Base-by-base conservation (phyloP, 257 asterid species). In the Plectranthus barbatus region DNA sequence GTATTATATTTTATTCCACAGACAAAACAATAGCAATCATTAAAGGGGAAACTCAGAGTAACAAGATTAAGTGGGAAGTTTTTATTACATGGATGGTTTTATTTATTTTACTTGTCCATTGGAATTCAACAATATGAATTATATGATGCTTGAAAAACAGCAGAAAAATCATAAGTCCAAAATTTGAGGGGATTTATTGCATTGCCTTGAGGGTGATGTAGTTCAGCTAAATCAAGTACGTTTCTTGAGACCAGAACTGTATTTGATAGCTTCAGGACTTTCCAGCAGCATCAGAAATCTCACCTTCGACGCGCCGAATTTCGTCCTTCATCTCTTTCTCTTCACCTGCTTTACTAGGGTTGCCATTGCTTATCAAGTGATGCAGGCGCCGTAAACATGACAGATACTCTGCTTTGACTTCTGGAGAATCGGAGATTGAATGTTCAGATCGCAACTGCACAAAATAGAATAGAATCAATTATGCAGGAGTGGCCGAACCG, bases 361-460 rank as follows among this genome's bases (percentile, higher is more conserved):
- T 56, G 64, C 72, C 65, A 19, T 42, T 71, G 69, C 42, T 57
- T 42, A 76, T 60, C 74, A 83, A 64, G 31, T 70, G 48, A 51
- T 18, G 51, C 7, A 87, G 77, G 55, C 73, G 72, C 78, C 60
- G 76, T 79, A 84, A 73, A 74, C 95, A 90, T 2, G 85, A 81
- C 1, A 82, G 75, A 56, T 83, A 90, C 61, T 83, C 96, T 14
- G 84, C 77, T 78, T 82, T 87, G 10, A 82, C 82, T 77, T 81
- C 85, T 24, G 80, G 75, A 50, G 79, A 74, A 62, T 72, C 80
- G 7, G 74, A 60, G 60, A 67, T 26, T 4, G 77, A 23, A 31
- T 52, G 55, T 67, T 77, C 82, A 13, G 73, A 42, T 58, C 66
- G 80, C 66, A 85, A 79, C 97, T 91, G 87, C 79, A 80, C 47